A percentile compares a stretch with the other conserved stretches of the same genome.
These are phyloP conservation scores for Elsinoe necatrix DNA, from an alignment of 2,329 filamentous ascomycete genomes.

Conservation along the genomic window DNA sequence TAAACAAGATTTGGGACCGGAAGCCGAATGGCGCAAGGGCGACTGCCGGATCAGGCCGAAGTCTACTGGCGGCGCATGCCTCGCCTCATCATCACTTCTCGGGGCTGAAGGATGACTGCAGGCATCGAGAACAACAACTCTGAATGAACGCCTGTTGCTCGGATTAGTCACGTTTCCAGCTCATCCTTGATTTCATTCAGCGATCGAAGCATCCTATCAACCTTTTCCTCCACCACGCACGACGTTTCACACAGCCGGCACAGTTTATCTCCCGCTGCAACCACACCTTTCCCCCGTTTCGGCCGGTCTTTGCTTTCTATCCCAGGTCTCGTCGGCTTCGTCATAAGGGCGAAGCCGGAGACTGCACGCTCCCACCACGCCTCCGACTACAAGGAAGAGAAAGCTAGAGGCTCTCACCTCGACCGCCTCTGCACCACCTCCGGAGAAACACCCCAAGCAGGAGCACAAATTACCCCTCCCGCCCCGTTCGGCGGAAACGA, in stretches of 20 bases:
- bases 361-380: conserved; percentile 23
- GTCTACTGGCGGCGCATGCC: conserved; percentile 10
- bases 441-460: conserved; percentile 17
- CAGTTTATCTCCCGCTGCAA: conserved; percentile 12
- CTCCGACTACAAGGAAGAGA: conserved; percentile 29
- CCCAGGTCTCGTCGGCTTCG: conserved; percentile 21
- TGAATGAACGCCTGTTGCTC: neutral
- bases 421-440: conserved; percentile 16
- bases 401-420: conserved; percentile 24
- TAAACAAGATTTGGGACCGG: conserved; percentile 4
- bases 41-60: conserved; percentile 13
- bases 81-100: conserved; percentile 13
- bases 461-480: conserved; percentile 19
- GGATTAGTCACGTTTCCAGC: conserved; percentile 11
- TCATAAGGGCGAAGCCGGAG: conserved; percentile 23
- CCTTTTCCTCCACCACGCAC: neutral
- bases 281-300: conserved; percentile 13
- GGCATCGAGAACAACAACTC: conserved; percentile 2
- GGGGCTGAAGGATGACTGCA: conserved; percentile 12
- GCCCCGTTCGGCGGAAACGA: conserved; percentile 24
- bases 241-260: conserved; percentile 14
- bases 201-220: neutral
- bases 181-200: conserved; percentile 12
- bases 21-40: neutral
- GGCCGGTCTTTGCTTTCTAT: conserved; percentile 6